Evolutionary conservation across 257 asterid genomes (phyloP).

Genomic region (Solanum phureja): DNA sequence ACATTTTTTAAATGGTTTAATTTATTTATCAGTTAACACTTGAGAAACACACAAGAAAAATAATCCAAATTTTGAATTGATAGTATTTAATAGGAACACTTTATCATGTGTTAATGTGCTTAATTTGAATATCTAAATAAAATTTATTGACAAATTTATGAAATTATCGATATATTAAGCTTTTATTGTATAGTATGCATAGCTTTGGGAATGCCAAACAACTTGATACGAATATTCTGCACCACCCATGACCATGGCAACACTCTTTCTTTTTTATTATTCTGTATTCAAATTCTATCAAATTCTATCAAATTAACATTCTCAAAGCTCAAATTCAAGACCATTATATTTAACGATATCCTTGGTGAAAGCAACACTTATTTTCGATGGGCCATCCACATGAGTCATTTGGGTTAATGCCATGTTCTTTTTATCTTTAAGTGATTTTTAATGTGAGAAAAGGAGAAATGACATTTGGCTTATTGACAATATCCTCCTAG

Average conservation of each 20-base stretch:
- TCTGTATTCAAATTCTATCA: neutral
- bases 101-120: neutral
- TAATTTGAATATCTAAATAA: neutral
- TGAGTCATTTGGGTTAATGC: neutral
- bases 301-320: neutral
- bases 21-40: neutral
- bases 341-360: neutral
- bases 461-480: neutral
- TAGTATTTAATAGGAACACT: neutral
- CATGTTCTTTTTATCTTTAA: neutral
- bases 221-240: neutral
- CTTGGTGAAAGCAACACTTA: neutral
- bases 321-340: neutral
- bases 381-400: neutral
- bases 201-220: neutral
- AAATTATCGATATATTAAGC: neutral
- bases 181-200: neutral
- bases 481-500: neutral
- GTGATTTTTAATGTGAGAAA: neutral
- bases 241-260: neutral
- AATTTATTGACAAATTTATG: neutral
- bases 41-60: neutral
- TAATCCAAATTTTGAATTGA: neutral
- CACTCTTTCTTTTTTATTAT: neutral
- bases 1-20: neutral